Conservation (phyloP, 2,329 filamentous ascomycete species). For the Ophiostoma pallidulum region DNA sequence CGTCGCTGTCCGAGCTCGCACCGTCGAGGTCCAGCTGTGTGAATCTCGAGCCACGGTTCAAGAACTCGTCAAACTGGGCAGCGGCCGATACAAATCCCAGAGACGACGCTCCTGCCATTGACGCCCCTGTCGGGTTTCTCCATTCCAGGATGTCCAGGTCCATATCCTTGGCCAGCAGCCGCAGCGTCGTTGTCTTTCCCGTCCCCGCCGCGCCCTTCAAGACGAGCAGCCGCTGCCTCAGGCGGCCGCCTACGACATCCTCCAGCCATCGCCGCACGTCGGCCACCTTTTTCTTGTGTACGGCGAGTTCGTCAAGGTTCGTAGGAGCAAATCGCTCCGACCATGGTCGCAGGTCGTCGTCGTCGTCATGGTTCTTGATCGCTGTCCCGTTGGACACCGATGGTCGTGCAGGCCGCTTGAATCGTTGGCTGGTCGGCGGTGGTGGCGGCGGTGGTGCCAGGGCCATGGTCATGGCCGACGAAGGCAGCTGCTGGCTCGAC, state of each 20-base stretch:
- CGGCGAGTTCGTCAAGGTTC: slow-evolving; percentile 73
- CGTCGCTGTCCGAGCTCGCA: slow-evolving; percentile 20
- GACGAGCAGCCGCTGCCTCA: slow-evolving; percentile 65
- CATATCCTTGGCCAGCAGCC: slow-evolving; percentile 68
- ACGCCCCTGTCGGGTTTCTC: slow-evolving; percentile 64
- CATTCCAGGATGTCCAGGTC: slow-evolving; percentile 75
- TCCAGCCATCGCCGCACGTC: slow-evolving; percentile 81
- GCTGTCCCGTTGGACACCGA: slow-evolving; percentile 5
- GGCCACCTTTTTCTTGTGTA: slow-evolving; percentile 87
- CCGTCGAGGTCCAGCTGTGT: slow-evolving; percentile 36
- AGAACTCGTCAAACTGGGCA: slow-evolving; percentile 84
- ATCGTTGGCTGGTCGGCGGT: slow-evolving; percentile 38
- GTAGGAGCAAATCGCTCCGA: slow-evolving; percentile 71
- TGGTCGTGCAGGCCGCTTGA: slow-evolving; percentile 36
- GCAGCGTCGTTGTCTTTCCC: slow-evolving; percentile 84
- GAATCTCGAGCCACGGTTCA: slow-evolving; percentile 73
- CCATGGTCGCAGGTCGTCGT: slow-evolving; percentile 66
- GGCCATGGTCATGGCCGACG: not conserved
- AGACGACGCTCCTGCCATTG: slow-evolving; percentile 31
- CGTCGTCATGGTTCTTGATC: slow-evolving; percentile 18
- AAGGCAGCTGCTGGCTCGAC: not conserved
- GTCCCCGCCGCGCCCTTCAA: slow-evolving; percentile 86
- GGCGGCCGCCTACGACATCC: slow-evolving; percentile 55
- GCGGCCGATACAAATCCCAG: slow-evolving; percentile 61
- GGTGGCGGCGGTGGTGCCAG: slow-evolving; percentile 14